Conservation (phyloP, 371 early-diverging fungal species). For the Mucor plumbeus region DNA sequence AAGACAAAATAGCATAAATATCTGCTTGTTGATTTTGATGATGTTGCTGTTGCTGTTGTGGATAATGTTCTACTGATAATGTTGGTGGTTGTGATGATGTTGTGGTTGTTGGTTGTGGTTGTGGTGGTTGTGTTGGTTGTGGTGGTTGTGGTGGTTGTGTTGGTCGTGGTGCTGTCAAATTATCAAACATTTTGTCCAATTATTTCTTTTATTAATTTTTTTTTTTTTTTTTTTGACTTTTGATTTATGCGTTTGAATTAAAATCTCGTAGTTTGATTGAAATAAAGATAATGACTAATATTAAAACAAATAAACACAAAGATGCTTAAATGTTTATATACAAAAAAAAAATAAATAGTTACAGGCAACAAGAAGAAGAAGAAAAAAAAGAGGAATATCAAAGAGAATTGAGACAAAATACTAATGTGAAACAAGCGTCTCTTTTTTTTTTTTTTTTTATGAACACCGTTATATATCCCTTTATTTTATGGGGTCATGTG, state of each 20-base stretch:
- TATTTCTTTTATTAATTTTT: background rate
- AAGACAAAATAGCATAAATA: slow-evolving; percentile 24
- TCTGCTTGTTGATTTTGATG: slow-evolving; percentile 15
- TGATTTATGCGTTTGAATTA: slow-evolving; percentile 1
- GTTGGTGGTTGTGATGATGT: background rate
- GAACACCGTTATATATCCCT: background rate
- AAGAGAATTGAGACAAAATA: slow-evolving; percentile 5
- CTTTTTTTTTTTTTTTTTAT: background rate
- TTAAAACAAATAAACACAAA: slow-evolving; percentile 1
- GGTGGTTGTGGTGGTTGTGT: background rate
- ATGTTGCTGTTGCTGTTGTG: background rate
- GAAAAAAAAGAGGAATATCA: slow-evolving; percentile 8
- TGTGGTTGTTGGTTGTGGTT: background rate
- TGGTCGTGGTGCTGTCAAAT: slow-evolving; percentile 15
- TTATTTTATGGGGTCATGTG: slow-evolving; percentile 7
- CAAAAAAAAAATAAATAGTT: background rate
- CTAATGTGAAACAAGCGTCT: slow-evolving; percentile 6
- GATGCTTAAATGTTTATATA: slow-evolving; percentile 8
- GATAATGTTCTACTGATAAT: background rate
- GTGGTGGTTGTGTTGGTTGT: background rate
- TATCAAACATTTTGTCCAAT: background rate
- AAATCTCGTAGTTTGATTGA: no score
- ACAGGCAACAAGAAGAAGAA: slow-evolving; percentile 11
- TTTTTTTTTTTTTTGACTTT: no score
- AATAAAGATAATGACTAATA: background rate